Conservation (phyloP, 495 filamentous ascomycete genomes). For the Amniculicola lignicola region DNA sequence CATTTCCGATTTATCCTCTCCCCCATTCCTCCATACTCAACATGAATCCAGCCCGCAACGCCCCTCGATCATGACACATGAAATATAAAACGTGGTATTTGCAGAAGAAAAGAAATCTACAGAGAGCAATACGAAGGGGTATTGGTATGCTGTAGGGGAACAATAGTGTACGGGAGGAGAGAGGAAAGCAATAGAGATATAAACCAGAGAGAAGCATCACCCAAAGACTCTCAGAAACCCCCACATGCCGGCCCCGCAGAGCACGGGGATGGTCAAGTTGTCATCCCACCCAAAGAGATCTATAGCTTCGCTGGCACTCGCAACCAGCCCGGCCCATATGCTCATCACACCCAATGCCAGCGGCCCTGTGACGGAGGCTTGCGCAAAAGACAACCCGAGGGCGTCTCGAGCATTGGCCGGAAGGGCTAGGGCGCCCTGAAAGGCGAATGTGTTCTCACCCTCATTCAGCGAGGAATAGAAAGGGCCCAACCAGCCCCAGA, state of each 20-base stretch:
- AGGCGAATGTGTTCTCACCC: constrained; percentile 71
- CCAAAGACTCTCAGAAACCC: constrained; percentile 91
- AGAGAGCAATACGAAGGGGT: constrained; percentile 1
- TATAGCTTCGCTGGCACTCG: constrained; percentile 82
- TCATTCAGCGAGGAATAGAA: constrained; percentile 47
- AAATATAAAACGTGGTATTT: no score
- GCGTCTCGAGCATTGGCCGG: constrained; percentile 47
- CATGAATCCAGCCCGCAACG: no score
- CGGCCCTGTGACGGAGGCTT: constrained; percentile 58
- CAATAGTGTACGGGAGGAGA: neutral
- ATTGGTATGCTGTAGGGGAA: no score
- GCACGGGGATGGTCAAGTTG: constrained; percentile 91
- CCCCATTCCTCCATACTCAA: no score
- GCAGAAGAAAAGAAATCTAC: no score
- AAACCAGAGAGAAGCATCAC: constrained; percentile 31
- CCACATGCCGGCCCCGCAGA: constrained; percentile 89
- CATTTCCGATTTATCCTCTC: no score
- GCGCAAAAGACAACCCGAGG: constrained; percentile 45
- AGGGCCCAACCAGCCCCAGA: constrained; percentile 85
- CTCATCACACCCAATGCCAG: constrained; percentile 81
- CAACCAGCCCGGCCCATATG: constrained; percentile 80
- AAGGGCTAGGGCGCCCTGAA: constrained; percentile 67
- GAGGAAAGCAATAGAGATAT: constrained; percentile 2
- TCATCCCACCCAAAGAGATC: constrained; percentile 93
- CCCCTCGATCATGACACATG: no score